Evolutionary conservation across 192 early-diverging fungal species (phyloP).

Genomic region (Gigaspora rosea): DNA sequence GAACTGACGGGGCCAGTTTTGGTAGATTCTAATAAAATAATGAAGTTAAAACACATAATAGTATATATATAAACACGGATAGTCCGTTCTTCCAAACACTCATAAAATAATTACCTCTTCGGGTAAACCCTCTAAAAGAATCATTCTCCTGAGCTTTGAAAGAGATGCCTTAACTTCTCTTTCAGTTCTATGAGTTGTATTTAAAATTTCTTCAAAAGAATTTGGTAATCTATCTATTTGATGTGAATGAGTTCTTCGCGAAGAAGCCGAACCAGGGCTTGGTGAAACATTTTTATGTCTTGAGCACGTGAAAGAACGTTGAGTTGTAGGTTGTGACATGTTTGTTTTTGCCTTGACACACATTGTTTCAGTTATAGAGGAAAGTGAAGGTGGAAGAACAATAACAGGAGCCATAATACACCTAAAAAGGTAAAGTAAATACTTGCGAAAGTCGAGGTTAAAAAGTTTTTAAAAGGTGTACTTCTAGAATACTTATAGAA

Average conservation of each 20-base stretch:
- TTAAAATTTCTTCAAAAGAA: constrained; percentile 50
- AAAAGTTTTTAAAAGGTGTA: too few species aligned
- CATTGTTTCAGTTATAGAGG: not conserved
- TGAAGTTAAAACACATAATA: too few species aligned
- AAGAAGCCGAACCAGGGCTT: not conserved
- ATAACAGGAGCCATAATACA: constrained; percentile 9
- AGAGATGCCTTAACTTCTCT: constrained; percentile 55
- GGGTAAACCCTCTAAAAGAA: constrained; percentile 66
- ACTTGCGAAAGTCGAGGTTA: too few species aligned
- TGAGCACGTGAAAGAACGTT: not conserved
- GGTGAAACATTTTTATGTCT: not conserved
- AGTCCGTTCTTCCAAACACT: not conserved
- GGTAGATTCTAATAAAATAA: constrained; percentile 24
- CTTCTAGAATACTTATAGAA: too few species aligned
- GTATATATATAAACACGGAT: not conserved
- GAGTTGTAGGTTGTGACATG: not conserved
- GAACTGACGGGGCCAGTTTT: constrained; percentile 23
- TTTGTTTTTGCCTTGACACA: not conserved
- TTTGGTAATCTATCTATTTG: not conserved
- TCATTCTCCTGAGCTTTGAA: constrained; percentile 53
- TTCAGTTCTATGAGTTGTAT: constrained; percentile 55
- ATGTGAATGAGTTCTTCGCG: not conserved
- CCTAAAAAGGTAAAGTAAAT: too few species aligned
- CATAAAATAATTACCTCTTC: constrained; percentile 36
- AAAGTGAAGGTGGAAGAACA: not conserved